Evolutionary conservation across 306 rosid species (phyloP).

Genomic region (Pyrus bretschneideri): DNA sequence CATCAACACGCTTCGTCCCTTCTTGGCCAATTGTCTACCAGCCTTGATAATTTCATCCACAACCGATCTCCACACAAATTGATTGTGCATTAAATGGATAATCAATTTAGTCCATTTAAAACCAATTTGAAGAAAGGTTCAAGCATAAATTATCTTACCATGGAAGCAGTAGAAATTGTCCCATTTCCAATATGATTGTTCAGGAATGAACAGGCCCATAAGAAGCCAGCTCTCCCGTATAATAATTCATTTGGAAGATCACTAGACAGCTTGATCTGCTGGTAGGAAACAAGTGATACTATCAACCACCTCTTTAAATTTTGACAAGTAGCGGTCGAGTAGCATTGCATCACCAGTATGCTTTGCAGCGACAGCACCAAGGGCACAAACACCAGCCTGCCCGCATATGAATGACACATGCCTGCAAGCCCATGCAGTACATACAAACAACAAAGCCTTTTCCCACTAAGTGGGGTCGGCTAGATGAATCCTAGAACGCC

Average conservation of each 20-base stretch:
- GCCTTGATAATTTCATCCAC: slow-evolving; percentile 56
- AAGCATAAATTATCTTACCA: slow-evolving; percentile 31
- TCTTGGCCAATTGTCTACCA: slow-evolving; percentile 53
- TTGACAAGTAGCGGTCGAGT: slow-evolving; percentile 43
- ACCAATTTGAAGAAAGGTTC: neutral
- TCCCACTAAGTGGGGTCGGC: too few species aligned
- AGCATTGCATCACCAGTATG: slow-evolving; percentile 48
- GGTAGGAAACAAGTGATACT: neutral
- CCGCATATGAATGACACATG: slow-evolving; percentile 69
- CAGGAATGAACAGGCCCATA: slow-evolving; percentile 79
- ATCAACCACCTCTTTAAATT: slow-evolving; percentile 48
- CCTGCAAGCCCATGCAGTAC: slow-evolving; percentile 36
- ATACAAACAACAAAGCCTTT: neutral
- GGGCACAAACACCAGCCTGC: slow-evolving; percentile 69
- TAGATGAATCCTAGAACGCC: too few species aligned
- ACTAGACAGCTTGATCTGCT: slow-evolving; percentile 55
- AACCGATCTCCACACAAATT: slow-evolving; percentile 45
- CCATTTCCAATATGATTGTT: slow-evolving; percentile 57
- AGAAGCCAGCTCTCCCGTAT: slow-evolving; percentile 69
- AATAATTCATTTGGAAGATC: slow-evolving; percentile 71
- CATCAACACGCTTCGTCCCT: slow-evolving; percentile 67
- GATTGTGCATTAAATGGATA: slow-evolving; percentile 2
- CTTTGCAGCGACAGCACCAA: slow-evolving; percentile 79
- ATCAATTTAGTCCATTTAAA: neutral
- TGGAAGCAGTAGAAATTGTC: slow-evolving; percentile 37